Conservation (phyloP, 1,139 yeast genomes). For the Zhuliangozyma parablackwelliae region DNA sequence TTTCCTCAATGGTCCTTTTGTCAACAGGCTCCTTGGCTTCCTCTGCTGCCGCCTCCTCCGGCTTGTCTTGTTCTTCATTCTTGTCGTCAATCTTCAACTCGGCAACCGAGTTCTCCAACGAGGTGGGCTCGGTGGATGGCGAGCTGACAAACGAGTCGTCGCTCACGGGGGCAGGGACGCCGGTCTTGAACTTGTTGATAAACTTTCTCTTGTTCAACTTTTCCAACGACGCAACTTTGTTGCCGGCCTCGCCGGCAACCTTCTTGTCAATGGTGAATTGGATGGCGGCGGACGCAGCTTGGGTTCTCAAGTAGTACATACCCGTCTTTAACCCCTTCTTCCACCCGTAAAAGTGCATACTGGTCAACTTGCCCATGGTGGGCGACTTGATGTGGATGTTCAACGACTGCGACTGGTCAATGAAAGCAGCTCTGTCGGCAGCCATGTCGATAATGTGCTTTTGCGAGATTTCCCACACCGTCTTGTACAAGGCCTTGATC, state of each 20-base stretch:
- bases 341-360: slow-evolving; percentile 62
- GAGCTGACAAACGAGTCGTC: slow-evolving; percentile 30
- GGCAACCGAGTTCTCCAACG: slow-evolving; percentile 46
- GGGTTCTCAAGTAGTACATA: slow-evolving; percentile 60
- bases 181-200: slow-evolving; percentile 23
- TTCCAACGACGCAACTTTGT: slow-evolving; percentile 48
- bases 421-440: slow-evolving; percentile 55
- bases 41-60: not conserved
- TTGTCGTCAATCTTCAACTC: slow-evolving; percentile 31
- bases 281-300: slow-evolving; percentile 60
- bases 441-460: slow-evolving; percentile 56
- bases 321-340: slow-evolving; percentile 61
- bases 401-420: slow-evolving; percentile 60
- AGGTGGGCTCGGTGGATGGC: slow-evolving; percentile 46
- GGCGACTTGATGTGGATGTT: slow-evolving; percentile 53
- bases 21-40: slow-evolving; percentile 3
- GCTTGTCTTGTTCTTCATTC: slow-evolving; percentile 1
- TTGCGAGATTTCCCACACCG: slow-evolving; percentile 62
- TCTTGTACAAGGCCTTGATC: slow-evolving; percentile 48
- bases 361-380: slow-evolving; percentile 55
- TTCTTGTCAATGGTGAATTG: slow-evolving; percentile 53
- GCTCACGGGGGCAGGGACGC: slow-evolving; percentile 16
- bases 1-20: slow-evolving; percentile 13
- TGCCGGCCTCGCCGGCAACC: slow-evolving; percentile 40
- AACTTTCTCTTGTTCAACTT: slow-evolving; percentile 55